Base-by-base conservation (phyloP, 23 red algal species). In the Gracilaria caudata region DNA sequence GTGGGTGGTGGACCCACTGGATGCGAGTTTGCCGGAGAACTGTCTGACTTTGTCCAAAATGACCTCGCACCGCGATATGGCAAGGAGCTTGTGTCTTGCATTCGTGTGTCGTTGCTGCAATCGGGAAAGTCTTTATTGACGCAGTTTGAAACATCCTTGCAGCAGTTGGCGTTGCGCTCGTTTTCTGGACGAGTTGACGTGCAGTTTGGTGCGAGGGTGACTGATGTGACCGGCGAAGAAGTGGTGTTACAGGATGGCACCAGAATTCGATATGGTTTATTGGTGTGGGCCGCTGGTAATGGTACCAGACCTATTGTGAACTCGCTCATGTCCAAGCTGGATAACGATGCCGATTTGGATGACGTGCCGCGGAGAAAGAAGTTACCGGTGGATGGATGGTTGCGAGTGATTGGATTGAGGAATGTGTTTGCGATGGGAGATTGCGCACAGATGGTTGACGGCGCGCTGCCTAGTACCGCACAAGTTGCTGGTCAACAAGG, bases 401-500 rank as follows among this genome's bases (percentile, higher is more conserved):
- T 98, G 59, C 79, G 96, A 8, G 96, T 98, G 45, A 83, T 71
- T 16, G 96, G 96, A 2, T 55, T 78, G 32, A 53, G 30, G 7
- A 86, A 88, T 55, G 96, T 98, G 14, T 95, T 98, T 64, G 96
- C 92, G 0, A 21, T 92, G 11, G 96, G 96, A 12, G 96, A 98
- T 81, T 95, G 93, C 51, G 96, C 96, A 23, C 68, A 68, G 30
- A 95, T 87, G 46, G 79, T 74, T 12, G 59, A 90, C 51, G 96
- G 79, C 8, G 79, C 95, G 11, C 81, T 98, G 61, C 96, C 96
- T 46, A 84, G 86, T 30, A 98, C 96, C 26, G 96, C 92, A 19
- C 96, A 98, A 70, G 96, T 98, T 11, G 96, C 96, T 11, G 96
- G 87, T 16, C 96, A 98, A 63, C 96, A 98, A 63, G 96, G 93